A percentile compares a stretch with the other conserved stretches of the same genome.
These are phyloP conservation scores for Ascochyta fabae DNA, from an alignment of 2,329 filamentous ascomycete species.

Conservation along the genomic window DNA sequence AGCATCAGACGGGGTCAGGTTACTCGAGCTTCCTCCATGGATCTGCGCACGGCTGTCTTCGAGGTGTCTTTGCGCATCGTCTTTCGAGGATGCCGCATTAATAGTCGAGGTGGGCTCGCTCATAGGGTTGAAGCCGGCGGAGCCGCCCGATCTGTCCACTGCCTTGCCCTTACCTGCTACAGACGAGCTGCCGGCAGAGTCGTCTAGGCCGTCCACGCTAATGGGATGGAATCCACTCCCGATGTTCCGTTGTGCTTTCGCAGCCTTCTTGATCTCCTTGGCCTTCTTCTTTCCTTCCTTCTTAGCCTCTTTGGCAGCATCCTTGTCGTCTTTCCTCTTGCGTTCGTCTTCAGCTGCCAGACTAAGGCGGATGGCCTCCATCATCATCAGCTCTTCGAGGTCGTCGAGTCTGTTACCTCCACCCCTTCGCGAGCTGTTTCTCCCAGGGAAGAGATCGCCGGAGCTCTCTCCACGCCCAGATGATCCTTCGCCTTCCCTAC, in stretches of 20 bases:
- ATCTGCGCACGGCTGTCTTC: conserved; percentile 54
- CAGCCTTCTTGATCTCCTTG: conserved; percentile 69
- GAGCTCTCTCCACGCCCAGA: conserved; percentile 44
- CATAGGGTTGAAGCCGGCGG: conserved; percentile 51
- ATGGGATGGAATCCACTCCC: conserved; percentile 56
- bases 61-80: conserved; percentile 54
- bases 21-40: conserved; percentile 46
- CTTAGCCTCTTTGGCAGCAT: conserved; percentile 81
- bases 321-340: conserved; percentile 84
- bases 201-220: conserved; percentile 59
- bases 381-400: conserved; percentile 97
- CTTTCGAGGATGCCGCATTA: conserved; percentile 44
- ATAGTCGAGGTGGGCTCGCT: conserved; percentile 53
- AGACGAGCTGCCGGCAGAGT: conserved; percentile 36
- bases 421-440: conserved; percentile 62
- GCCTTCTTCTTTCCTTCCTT: conserved; percentile 80
- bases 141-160: conserved; percentile 50
- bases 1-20: conserved; percentile 53
- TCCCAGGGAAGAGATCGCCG: conserved; percentile 48
- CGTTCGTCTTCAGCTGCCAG: conserved; percentile 93
- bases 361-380: conserved; percentile 90
- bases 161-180: conserved; percentile 56
- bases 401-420: conserved; percentile 75
- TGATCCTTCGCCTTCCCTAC: conserved; percentile 42
- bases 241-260: conserved; percentile 70